Base-by-base conservation (phyloP, 169 alveolate species). In the Eimeria sp. region DNA sequence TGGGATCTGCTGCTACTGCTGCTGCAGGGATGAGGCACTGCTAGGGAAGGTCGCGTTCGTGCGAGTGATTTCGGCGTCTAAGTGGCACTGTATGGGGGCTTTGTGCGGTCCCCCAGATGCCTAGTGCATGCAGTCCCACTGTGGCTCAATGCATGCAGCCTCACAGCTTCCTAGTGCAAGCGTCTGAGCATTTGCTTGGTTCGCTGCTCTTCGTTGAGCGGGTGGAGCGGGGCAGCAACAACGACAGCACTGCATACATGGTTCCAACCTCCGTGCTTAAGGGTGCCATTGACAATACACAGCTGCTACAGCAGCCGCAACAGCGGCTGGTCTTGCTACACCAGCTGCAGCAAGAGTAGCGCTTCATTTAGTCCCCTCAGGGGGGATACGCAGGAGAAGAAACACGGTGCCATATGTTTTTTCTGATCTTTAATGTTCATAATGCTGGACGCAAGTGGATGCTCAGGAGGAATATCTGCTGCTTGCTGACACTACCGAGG, bases 11-110 rank as follows among this genome's bases (percentile, higher is more conserved):
- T 58, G 67, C 70, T 61, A 14, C 20, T 30, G 72, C 30, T 72
- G 27, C n/a, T 58, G 43, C 96, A 93, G 96, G 86, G 96, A 94
- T 70, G 96, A 94, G 61, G 63, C 94, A 61, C 57, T 94, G 34
- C 80, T 94, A 70, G 96, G 96, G 34, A n/a, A 40, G 76, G 40
- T 82, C 65, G 57, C 80, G 10, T 76, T 49, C 4, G 89, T 94
- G 94, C 67, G 70, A 51, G 27, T 94, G 75, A 84, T 88, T 25
- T 58, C 94, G 63, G 89, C 73, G 34, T 67, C 78, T 9, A 94
- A 94, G 96, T 94, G 96, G 96, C 96, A 94, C 63, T 88, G 76
- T 65, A 14, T 78, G 43, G 96, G 90, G 70, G 58, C 49, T n/a
- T 73, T 82, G 47, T 82, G 90, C 47, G 90, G 72, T 51, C 90